These are phyloP conservation scores for Waltergamsia citrina DNA, from an alignment of 2,329 filamentous ascomycete species.

Conservation along the genomic window DNA sequence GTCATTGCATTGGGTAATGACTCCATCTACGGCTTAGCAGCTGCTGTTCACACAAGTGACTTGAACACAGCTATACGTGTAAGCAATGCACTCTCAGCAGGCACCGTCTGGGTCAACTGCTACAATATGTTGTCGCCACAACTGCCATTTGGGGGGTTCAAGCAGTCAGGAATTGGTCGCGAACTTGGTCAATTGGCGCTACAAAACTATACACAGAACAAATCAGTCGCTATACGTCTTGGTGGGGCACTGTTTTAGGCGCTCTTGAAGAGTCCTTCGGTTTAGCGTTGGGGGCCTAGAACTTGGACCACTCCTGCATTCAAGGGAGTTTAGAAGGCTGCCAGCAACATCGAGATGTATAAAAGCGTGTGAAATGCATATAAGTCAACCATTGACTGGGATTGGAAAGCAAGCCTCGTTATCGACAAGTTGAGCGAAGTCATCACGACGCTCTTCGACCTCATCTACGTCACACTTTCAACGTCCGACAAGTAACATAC, in stretches of 20 bases:
- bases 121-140: slow-evolving; percentile 65
- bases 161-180: slow-evolving; percentile 68
- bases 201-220: slow-evolving; percentile 59
- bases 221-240: slow-evolving; percentile 50
- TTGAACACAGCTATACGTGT: slow-evolving; percentile 72
- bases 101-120: slow-evolving; percentile 6
- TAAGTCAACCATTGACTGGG: too few species aligned
- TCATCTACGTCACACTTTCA: too few species aligned
- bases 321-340: too few species aligned
- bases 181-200: slow-evolving; percentile 63
- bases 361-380: too few species aligned
- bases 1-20: slow-evolving; percentile 64
- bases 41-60: slow-evolving; percentile 69
- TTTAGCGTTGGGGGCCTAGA: too few species aligned
- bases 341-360: too few species aligned
- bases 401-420: too few species aligned
- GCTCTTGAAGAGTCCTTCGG: too few species aligned
- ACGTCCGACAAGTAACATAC: too few species aligned
- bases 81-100: slow-evolving; percentile 41
- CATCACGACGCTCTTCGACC: too few species aligned
- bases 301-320: too few species aligned
- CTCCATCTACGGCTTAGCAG: slow-evolving; percentile 68
- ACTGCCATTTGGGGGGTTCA: slow-evolving; percentile 64
- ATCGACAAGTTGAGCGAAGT: too few species aligned
- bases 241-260: slow-evolving; percentile 13